Percentiles rank a stretch among this genome's conserved stretches.
Evolutionary conservation across 345 rosid species (phyloP).

Genomic region (Cochlearia excelsa): DNA sequence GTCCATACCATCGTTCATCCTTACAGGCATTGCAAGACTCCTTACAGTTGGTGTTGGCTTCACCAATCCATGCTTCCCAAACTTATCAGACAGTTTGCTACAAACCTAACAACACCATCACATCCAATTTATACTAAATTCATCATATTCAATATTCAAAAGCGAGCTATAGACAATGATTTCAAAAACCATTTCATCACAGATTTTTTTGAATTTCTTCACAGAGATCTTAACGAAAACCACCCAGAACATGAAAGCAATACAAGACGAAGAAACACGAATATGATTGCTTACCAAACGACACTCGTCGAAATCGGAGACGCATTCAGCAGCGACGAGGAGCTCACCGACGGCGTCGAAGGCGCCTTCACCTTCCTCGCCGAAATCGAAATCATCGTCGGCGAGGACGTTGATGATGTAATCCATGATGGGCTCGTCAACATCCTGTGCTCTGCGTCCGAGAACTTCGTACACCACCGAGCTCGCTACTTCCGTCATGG

Average conservation of each 20-base stretch:
- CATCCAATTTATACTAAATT: neutral
- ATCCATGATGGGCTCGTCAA: conserved; percentile 89
- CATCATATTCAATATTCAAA: conserved; percentile 4
- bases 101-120: conserved; percentile 52
- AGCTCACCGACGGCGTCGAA: conserved; percentile 90
- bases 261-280: neutral
- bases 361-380: conserved; percentile 87
- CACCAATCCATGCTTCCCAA: conserved; percentile 91
- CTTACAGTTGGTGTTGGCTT: conserved; percentile 70
- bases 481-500: conserved; percentile 88
- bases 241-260: conserved; percentile 1
- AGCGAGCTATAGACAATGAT: neutral
- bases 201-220: neutral
- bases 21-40: conserved; percentile 78
- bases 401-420: conserved; percentile 97
- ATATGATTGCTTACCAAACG: conserved; percentile 46
- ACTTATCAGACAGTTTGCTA: conserved; percentile 66
- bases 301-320: conserved; percentile 71
- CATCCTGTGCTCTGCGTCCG: conserved; percentile 64
- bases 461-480: conserved; percentile 86
- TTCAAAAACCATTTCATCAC: neutral
- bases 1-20: conserved; percentile 99
- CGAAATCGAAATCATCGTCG: conserved; percentile 95
- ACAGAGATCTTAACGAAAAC: neutral
- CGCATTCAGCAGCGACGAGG: conserved; percentile 86